Evolutionary conservation across 176 grass and related monocot genomes (phyloP).

Genomic region (Oryza brachyantha): DNA sequence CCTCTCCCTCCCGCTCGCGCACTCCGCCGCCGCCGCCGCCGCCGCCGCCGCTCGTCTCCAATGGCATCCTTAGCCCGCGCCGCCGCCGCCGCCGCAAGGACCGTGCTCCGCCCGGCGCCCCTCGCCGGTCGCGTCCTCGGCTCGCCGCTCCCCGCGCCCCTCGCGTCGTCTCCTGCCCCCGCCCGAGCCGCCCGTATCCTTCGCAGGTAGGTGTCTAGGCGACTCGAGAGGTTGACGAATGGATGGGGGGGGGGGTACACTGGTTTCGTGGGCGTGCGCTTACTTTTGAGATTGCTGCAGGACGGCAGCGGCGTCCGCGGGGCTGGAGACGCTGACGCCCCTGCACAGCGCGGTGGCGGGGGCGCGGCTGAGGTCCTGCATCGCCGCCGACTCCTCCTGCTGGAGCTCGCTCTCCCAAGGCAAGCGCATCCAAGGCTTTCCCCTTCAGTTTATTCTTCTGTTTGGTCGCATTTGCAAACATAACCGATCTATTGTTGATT

Average conservation of each 20-base stretch:
- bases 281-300: not conserved
- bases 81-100: constrained; percentile 26
- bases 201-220: constrained; percentile 15
- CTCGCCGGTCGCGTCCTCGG: not conserved
- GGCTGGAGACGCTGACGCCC: constrained; percentile 48
- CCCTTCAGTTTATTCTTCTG: not conserved
- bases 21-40: not conserved
- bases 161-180: not conserved
- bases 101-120: constrained; percentile 7
- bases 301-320: constrained; percentile 24
- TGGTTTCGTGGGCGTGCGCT: not conserved
- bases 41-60: not conserved
- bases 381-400: constrained; percentile 45
- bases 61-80: constrained; percentile 38
- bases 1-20: not conserved
- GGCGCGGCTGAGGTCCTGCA: constrained; percentile 52
- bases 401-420: constrained; percentile 69
- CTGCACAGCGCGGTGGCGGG: constrained; percentile 54
- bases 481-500: not conserved
- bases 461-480: not conserved
- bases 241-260: not conserved
- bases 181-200: constrained; percentile 18
- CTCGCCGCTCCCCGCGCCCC: not conserved
- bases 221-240: not conserved
- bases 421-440: not conserved